Evolutionary conservation across 2,329 filamentous ascomycete species (phyloP).

Genomic region (Aspergillus fischeri): DNA sequence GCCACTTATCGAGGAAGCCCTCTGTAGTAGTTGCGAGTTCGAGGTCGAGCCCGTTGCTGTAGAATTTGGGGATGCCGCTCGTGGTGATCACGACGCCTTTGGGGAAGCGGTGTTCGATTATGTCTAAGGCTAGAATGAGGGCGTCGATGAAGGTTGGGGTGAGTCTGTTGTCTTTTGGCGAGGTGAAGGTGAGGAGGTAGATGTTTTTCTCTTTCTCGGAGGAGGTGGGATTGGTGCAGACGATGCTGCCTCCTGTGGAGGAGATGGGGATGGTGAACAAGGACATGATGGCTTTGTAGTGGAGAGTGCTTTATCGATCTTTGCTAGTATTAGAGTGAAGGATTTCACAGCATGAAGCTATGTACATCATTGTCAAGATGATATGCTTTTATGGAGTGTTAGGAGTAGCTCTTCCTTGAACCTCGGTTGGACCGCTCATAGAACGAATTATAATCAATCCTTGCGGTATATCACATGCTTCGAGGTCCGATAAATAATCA

Average conservation of each 20-base stretch:
- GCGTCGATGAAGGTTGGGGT: conserved; percentile 64
- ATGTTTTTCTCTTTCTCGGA: conserved; percentile 40
- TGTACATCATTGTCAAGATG: neutral
- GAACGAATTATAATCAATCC: neutral
- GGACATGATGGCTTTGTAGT: conserved; percentile 24
- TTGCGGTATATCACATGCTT: neutral
- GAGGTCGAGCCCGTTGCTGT: conserved; percentile 77
- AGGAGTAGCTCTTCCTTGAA: neutral
- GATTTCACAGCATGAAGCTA: neutral
- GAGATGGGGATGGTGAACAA: conserved; percentile 60
- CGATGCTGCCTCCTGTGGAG: conserved; percentile 54
- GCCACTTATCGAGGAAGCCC: conserved; percentile 56
- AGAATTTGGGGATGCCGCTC: conserved; percentile 72
- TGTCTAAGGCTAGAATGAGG: conserved; percentile 67
- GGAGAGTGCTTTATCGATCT: neutral
- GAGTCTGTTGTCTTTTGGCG: conserved; percentile 72
- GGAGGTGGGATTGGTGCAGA: conserved; percentile 58
- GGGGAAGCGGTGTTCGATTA: conserved; percentile 63
- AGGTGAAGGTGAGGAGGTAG: conserved; percentile 69
- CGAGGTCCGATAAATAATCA: neutral
- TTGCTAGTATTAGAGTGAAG: neutral
- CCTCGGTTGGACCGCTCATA: neutral
- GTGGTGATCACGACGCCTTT: conserved; percentile 76
- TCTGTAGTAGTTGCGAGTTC: conserved; percentile 58
- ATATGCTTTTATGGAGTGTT: neutral